A percentile compares a stretch with the other conserved stretches of the same genome.
Conservation (phyloP, 2,329 filamentous ascomycete genomes). For the Capronia americana region DNA sequence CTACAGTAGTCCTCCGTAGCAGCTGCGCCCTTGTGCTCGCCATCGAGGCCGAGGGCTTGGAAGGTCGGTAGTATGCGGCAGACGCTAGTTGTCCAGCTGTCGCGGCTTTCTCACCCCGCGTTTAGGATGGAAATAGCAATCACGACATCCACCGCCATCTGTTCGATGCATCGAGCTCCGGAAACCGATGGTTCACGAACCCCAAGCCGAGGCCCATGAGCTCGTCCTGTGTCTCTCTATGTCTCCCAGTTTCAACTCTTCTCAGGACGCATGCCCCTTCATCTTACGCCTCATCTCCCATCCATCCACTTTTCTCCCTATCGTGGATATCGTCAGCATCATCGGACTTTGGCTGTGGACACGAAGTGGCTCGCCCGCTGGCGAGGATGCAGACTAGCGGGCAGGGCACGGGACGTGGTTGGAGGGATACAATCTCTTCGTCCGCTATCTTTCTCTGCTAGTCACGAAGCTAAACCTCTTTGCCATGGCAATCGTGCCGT, state of each 20-base stretch:
- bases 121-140: constrained; percentile 14
- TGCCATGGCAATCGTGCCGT: neutral
- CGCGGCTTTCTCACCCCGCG: constrained; percentile 8
- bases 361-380: neutral
- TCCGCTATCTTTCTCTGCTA: constrained; percentile 3
- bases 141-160: neutral
- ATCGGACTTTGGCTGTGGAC: neutral
- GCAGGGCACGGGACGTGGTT: neutral
- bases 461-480: constrained; percentile 1
- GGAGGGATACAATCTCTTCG: constrained; percentile 1
- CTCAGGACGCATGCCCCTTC: neutral
- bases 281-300: neutral
- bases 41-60: neutral
- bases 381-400: neutral
- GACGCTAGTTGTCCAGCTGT: neutral
- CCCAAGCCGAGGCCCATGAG: neutral
- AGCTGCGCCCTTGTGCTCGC: neutral
- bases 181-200: neutral
- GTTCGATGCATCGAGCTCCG: neutral
- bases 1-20: neutral
- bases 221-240: neutral
- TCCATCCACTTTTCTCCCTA: neutral
- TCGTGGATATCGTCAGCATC: neutral
- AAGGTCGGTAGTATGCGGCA: neutral
- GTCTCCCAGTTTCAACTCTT: neutral